phyloP scores from a whole-genome alignment of 78 protist genomes.

The Monosiga brevicollis region DNA sequence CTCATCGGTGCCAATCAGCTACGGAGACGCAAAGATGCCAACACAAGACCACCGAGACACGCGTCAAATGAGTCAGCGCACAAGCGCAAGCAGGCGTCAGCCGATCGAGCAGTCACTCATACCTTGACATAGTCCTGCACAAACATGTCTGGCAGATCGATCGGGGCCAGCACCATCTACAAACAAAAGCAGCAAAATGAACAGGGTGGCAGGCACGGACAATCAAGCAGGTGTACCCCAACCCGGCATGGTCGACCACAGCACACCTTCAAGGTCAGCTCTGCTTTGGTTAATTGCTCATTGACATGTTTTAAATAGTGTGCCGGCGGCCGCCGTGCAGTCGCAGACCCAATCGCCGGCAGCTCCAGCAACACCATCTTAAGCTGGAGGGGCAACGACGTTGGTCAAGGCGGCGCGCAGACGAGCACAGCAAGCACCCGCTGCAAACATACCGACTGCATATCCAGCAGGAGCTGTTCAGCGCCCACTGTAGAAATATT shows the following conservation, averaged over 20 bases:
- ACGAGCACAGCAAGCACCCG: not conserved
- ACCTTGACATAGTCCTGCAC: slow-evolving; percentile 2
- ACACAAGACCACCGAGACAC: not conserved
- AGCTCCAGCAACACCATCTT: not conserved
- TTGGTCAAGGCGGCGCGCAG: not conserved
- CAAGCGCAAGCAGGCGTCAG: not conserved
- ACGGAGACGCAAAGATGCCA: not conserved
- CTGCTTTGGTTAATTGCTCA: not conserved
- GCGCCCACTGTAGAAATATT: not conserved
- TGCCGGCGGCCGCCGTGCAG: not conserved
- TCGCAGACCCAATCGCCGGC: not conserved
- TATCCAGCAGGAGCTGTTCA: not conserved
- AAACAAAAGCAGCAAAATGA: not conserved
- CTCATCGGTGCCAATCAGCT: no score
- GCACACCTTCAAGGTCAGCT: not conserved
- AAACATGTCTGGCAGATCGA: not conserved
- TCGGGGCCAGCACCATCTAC: not conserved
- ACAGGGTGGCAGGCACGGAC: not conserved
- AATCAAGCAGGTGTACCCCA: not conserved
- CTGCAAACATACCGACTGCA: not conserved
- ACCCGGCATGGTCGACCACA: not conserved
- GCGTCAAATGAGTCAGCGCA: not conserved
- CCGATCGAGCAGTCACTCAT: no score
- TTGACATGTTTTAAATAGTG: not conserved
- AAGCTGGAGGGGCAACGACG: not conserved